Conservation (phyloP, 495 filamentous ascomycete genomes). For the Neohortaea acidophila region DNA sequence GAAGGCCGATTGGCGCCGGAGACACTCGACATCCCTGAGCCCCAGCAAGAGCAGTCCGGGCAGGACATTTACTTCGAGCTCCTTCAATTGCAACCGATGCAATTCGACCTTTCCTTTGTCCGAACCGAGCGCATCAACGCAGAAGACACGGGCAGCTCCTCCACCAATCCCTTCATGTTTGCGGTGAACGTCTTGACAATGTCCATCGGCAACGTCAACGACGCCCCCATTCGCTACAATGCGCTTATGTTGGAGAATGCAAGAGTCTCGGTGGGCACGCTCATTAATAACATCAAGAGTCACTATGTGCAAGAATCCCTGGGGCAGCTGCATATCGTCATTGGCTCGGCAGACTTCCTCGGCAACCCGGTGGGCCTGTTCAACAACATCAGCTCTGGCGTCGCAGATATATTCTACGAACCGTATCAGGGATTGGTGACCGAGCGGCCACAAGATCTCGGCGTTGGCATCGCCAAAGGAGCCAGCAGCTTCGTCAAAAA, state of each 20-base stretch:
- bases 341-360: slow-evolving; percentile 95
- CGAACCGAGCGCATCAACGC: slow-evolving; percentile 92
- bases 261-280: slow-evolving; percentile 68
- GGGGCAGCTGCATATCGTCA: slow-evolving; percentile 89
- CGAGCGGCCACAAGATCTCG: slow-evolving; percentile 83
- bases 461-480: slow-evolving; percentile 87
- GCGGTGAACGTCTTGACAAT: slow-evolving; percentile 96
- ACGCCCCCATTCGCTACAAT: slow-evolving; percentile 84
- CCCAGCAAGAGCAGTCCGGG: slow-evolving; percentile 61
- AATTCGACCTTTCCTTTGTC: slow-evolving; percentile 91
- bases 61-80: slow-evolving; percentile 97
- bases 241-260: slow-evolving; percentile 91
- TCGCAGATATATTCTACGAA: slow-evolving; percentile 96
- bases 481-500: slow-evolving; percentile 97
- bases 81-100: slow-evolving; percentile 92
- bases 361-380: slow-evolving; percentile 95
- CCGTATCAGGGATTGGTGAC: slow-evolving; percentile 95
- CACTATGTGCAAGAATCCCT: slow-evolving; percentile 93
- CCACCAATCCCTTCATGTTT: slow-evolving; percentile 90
- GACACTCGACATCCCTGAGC: slow-evolving; percentile 78
- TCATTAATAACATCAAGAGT: slow-evolving; percentile 69
- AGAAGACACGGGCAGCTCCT: slow-evolving; percentile 74
- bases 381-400: slow-evolving; percentile 93
- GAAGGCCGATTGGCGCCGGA: slow-evolving; percentile 83
- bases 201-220: slow-evolving; percentile 97